A percentile compares a stretch with the other conserved stretches of the same genome.
phyloP scores from a whole-genome alignment of 768 basidiomycete species.

The Termitomyces sp. region DNA sequence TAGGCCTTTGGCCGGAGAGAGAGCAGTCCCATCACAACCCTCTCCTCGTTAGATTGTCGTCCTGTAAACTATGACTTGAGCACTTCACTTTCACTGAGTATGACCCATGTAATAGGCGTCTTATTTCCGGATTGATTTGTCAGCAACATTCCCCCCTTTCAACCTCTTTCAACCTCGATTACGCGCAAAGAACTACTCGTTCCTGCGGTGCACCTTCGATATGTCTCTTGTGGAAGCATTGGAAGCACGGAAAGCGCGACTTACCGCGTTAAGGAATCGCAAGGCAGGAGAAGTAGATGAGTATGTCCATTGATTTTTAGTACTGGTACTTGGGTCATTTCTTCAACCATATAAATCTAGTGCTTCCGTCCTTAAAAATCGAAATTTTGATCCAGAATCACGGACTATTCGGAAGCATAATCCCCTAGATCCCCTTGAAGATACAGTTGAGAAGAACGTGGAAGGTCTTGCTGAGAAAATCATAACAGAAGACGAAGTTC shows the following conservation, averaged over 20 bases:
- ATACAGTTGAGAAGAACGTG: slow-evolving; percentile 87
- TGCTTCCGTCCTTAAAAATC: slow-evolving; percentile 56
- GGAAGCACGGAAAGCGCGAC: slow-evolving; percentile 77
- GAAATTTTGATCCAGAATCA: slow-evolving; percentile 91
- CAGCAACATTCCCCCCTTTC: slow-evolving; percentile 1
- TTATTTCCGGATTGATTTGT: slow-evolving; percentile 4
- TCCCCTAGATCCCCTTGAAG: slow-evolving; percentile 55
- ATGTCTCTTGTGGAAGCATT: slow-evolving; percentile 73
- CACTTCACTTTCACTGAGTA: neutral
- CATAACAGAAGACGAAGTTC: slow-evolving; percentile 82
- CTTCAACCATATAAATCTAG: slow-evolving; percentile 17
- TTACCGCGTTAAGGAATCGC: slow-evolving; percentile 70
- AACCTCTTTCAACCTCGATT: too few species aligned
- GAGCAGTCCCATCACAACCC: slow-evolving; percentile 9
- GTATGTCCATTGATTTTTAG: slow-evolving; percentile 24
- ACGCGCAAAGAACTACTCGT: neutral
- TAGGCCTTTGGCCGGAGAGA: slow-evolving; percentile 29
- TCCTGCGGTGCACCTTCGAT: neutral
- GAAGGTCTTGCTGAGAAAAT: slow-evolving; percentile 82
- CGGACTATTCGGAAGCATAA: slow-evolving; percentile 70
- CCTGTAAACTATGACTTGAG: neutral
- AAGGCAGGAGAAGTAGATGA: slow-evolving; percentile 58
- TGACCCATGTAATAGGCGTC: neutral
- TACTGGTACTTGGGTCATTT: neutral
- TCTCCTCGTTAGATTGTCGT: neutral